These are phyloP conservation scores for Hibiscus tridactylites DNA, from an alignment of 345 rosid species.

Conservation along the genomic window DNA sequence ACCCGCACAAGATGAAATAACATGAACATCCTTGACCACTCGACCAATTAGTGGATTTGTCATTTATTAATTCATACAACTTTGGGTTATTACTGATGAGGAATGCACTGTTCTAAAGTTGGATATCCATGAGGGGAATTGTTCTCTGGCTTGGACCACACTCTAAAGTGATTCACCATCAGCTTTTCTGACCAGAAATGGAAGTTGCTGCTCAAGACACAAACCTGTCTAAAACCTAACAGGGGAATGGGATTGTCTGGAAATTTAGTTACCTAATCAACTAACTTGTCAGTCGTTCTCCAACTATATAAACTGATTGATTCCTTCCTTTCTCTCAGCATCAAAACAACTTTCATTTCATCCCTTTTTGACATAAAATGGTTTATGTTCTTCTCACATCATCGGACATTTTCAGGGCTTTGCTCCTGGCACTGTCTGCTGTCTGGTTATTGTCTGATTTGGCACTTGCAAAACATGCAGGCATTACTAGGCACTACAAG, in stretches of 20 bases:
- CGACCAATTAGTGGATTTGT: too few species aligned
- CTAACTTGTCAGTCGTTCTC: constrained; percentile 2
- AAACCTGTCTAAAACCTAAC: not conserved
- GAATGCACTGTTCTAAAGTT: not conserved
- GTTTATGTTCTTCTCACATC: not conserved
- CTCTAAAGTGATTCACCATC: constrained; percentile 13
- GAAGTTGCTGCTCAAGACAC: not conserved
- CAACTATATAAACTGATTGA: constrained; percentile 1
- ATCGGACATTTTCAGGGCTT: not conserved
- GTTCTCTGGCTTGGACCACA: constrained; percentile 2
- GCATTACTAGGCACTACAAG: constrained; percentile 32
- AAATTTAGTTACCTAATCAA: not conserved
- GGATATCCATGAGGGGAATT: not conserved
- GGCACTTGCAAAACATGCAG: constrained; percentile 12
- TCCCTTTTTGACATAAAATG: not conserved
- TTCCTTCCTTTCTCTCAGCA: not conserved
- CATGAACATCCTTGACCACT: too few species aligned
- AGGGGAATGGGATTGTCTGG: not conserved
- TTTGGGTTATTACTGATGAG: too few species aligned
- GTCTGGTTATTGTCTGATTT: not conserved
- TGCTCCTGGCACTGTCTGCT: not conserved
- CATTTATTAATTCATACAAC: too few species aligned
- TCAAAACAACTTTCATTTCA: not conserved
- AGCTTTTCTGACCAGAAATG: not conserved
- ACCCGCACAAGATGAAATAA: too few species aligned